Base-by-base conservation (phyloP, 2,329 filamentous ascomycete genomes). In the Fusarium avenaceum region DNA sequence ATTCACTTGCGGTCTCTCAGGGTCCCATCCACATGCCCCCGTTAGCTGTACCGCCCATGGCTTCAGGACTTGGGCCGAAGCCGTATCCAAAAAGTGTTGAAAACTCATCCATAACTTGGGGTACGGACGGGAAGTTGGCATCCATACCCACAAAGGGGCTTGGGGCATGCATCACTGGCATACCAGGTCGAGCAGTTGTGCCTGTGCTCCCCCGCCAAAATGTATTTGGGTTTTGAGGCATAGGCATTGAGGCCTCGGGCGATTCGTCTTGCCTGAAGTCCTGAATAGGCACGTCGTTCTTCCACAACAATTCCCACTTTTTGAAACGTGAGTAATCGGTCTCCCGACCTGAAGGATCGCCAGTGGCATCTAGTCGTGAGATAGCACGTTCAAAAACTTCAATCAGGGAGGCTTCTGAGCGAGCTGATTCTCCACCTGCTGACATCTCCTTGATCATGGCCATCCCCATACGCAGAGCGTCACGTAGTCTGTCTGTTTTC, bases 391-490 rank as follows among this genome's bases (percentile, higher is more conserved):
- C 84, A 26, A 86, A 82, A 1, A 83, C 82, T 65, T 86, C 84
- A 35, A 86, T 84, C 13, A 86, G 78, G n/a, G 81, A 84, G 8
- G 83, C 82, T 44, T 85, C 84, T 4, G 82, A 85, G n/a, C 82
- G 81, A 4, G 84, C 84, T 11, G 84, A 85, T 26, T 83, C 83
- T 22, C 84, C 83, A 3, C 83, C 82, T 63, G 83, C 81, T 0
- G 84, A 84, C 83, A 86, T 85, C 57, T 83, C 82, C 65, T 84
- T 84, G 44, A 86, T 83, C 69, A 86, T 78, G 8, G 79, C 79
- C 71, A 86, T 80, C 9, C 84, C 84, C 39, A 83, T 81, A n/a
- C 82, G 76, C 4, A 86, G 75, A 10, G 80, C 79, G 40, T 82
- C 80, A 26, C 82, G 81, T 14, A 84, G 78, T 32, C 75, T 70